A percentile compares a stretch with the other conserved stretches of the same genome.
These are phyloP conservation scores for Leccinum ochraceum DNA, from an alignment of 768 basidiomycete species.

Conservation along the genomic window DNA sequence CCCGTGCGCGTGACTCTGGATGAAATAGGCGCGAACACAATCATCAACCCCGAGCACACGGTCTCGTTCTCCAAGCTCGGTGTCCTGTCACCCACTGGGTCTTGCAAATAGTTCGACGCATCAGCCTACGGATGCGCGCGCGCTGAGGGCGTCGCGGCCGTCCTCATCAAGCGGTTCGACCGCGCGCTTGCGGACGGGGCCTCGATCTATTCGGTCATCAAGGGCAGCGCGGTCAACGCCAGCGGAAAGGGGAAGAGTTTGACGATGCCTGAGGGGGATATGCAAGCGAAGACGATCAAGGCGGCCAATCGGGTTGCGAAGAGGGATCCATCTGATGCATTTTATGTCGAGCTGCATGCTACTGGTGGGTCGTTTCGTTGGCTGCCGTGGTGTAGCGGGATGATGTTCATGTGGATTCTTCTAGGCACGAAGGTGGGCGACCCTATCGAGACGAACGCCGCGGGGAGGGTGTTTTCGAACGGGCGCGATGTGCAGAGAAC, in stretches of 20 bases:
- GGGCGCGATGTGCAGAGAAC: conserved; percentile 18
- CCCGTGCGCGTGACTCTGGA: neutral
- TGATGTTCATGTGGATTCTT: neutral
- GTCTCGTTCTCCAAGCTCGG: conserved; percentile 31
- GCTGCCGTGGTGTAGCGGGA: neutral
- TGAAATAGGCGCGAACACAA: conserved; percentile 28
- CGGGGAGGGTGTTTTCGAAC: conserved; percentile 38
- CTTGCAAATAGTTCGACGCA: conserved; percentile 34
- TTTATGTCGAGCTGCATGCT: conserved; percentile 53
- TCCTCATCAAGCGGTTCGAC: conserved; percentile 38
- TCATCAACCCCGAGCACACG: conserved; percentile 29
- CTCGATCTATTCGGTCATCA: conserved; percentile 32
- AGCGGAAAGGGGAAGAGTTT: conserved; percentile 35
- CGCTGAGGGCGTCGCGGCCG: conserved; percentile 32
- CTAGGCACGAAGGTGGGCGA: conserved; percentile 45
- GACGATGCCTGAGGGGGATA: conserved; percentile 37
- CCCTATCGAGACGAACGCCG: conserved; percentile 52
- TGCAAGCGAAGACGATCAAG: conserved; percentile 36
- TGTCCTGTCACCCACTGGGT: conserved; percentile 37
- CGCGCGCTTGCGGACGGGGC: conserved; percentile 33
- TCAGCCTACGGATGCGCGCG: conserved; percentile 35
- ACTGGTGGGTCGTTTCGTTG: conserved; percentile 33
- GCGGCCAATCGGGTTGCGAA: conserved; percentile 32
- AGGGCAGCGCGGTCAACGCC: conserved; percentile 35
- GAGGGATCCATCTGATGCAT: conserved; percentile 40